Conservation (phyloP, 306 rosid genomes). For the Datisca glomerata region DNA sequence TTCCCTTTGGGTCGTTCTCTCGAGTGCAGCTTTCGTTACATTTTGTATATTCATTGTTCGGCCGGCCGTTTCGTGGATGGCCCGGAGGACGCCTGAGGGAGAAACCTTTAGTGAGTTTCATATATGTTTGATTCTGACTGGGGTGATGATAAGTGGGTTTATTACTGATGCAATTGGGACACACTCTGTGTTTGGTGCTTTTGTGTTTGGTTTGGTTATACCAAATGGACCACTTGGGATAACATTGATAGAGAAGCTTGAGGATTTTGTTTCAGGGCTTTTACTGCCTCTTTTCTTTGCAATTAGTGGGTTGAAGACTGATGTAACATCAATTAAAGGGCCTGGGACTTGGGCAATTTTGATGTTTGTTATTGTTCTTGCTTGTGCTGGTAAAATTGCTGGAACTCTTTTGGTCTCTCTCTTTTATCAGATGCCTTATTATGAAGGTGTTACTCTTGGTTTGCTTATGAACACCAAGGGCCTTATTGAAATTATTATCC, state of each 20-base stretch:
- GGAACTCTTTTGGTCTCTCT: slow-evolving; percentile 52
- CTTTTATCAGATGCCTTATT: slow-evolving; percentile 47
- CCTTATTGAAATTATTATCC: slow-evolving; percentile 75
- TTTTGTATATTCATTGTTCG: slow-evolving; percentile 39
- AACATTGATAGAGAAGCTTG: slow-evolving; percentile 84
- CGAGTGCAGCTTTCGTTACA: slow-evolving; percentile 50
- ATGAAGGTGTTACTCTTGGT: slow-evolving; percentile 68
- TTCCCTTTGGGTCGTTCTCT: slow-evolving; percentile 61
- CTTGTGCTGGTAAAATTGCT: slow-evolving; percentile 54
- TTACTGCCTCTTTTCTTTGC: slow-evolving; percentile 87
- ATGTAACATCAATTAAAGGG: slow-evolving; percentile 23
- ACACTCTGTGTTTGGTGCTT: slow-evolving; percentile 86
- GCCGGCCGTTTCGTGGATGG: slow-evolving; percentile 50
- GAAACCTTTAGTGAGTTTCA: slow-evolving; percentile 59
- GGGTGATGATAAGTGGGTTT: slow-evolving; percentile 85
- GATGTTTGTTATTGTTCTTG: slow-evolving; percentile 37
- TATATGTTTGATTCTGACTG: slow-evolving; percentile 64
- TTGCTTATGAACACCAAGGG: slow-evolving; percentile 95
- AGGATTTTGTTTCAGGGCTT: slow-evolving; percentile 92
- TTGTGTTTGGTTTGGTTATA: slow-evolving; percentile 75
- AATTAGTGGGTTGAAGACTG: slow-evolving; percentile 74
- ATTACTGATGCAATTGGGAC: slow-evolving; percentile 90
- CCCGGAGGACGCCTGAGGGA: slow-evolving; percentile 75
- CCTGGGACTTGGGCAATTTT: slow-evolving; percentile 39
- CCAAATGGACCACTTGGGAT: slow-evolving; percentile 83